Evolutionary conservation across 805 yeast species (phyloP), one percentile per base, ranked within the genome.

Genomic region (Barnettozyma sp.): DNA sequence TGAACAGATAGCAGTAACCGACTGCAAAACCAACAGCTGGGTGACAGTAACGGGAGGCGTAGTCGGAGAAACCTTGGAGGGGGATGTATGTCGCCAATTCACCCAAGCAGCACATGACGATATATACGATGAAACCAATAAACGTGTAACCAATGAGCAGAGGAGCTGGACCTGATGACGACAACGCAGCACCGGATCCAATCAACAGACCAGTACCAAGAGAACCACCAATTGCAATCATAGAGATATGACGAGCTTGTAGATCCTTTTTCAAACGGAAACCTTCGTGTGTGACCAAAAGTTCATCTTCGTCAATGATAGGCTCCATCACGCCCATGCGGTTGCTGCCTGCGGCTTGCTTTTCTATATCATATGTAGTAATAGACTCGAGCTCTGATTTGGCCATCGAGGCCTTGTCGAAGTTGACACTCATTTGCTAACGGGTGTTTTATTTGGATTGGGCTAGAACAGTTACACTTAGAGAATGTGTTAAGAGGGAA

Each of bases 221-320:
- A 7, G 90, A 83, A 46, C 92, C 90, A 46, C 92, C 94, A 45
- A 84, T 74, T 44, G 92, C 82, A 52, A 80, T 76, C 82, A 80
- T 76, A 38, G 76, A 68, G 43, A 78, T 67, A 50, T 79, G 86
- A 35, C 86, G 57, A 32, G 82, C 70, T 43, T 68, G 62, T 16
- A 44, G 25, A 15, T 32, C 32, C 16, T 42, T 40, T 24, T 44
- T 42, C 24, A 42, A 26, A 39, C 40, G 26, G 41, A 37, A 14
- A 33, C 48, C 33, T 30, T 34, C 30, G 35, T 42, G 21, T 34
- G 22, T 34, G 3, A 29, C 32, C 11, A 34, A 17, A 4, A 34
- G 30, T 12, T 33, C 24, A 7, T 18, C 25, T 13, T 34, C 36
- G 12, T 34, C 32, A 7, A 16, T 8, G 22, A 29, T 29, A 6